phyloP scores from a whole-genome alignment of 352 stramenopile genomes.

The Pythium rhizo-oryzae region DNA sequence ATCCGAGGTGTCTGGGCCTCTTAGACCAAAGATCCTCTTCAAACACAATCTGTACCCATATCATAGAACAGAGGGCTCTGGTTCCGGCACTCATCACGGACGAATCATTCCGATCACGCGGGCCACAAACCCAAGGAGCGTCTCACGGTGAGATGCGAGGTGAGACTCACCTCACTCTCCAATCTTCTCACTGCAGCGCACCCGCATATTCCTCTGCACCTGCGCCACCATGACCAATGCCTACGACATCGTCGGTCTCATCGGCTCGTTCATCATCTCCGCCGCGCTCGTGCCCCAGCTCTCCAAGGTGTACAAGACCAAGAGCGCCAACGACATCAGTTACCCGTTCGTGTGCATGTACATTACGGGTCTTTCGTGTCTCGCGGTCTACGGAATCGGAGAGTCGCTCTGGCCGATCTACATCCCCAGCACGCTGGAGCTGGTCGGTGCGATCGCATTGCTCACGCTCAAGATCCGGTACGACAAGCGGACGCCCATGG shows the following conservation, averaged over 20 bases:
- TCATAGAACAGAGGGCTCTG: background rate
- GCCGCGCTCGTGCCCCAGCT: constrained; percentile 55
- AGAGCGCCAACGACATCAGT: constrained; percentile 64
- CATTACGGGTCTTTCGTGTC: constrained; percentile 37
- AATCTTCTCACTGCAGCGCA: background rate
- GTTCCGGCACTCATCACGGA: constrained; percentile 16
- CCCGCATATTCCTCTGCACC: too few relatives aligned
- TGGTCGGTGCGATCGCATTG: constrained; percentile 35
- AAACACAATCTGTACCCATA: constrained; percentile 4
- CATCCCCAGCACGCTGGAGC: constrained; percentile 46
- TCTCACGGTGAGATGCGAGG: too few relatives aligned
- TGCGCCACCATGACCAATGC: constrained; percentile 9
- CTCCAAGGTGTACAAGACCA: constrained; percentile 57
- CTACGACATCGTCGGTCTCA: constrained; percentile 61
- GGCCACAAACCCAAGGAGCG: too few relatives aligned
- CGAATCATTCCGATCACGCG: constrained; percentile 9
- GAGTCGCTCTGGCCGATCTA: constrained; percentile 56
- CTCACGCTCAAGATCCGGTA: constrained; percentile 52
- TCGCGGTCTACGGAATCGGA: constrained; percentile 48
- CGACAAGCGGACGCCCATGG: background rate
- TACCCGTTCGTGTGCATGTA: constrained; percentile 51
- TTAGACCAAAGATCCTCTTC: too few relatives aligned
- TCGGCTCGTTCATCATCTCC: constrained; percentile 64
- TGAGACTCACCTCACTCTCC: background rate
- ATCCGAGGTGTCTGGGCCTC: too few relatives aligned